These are phyloP conservation scores for Parafenestella ontariensis DNA, from an alignment of 2,329 filamentous ascomycete species.

Conservation along the genomic window DNA sequence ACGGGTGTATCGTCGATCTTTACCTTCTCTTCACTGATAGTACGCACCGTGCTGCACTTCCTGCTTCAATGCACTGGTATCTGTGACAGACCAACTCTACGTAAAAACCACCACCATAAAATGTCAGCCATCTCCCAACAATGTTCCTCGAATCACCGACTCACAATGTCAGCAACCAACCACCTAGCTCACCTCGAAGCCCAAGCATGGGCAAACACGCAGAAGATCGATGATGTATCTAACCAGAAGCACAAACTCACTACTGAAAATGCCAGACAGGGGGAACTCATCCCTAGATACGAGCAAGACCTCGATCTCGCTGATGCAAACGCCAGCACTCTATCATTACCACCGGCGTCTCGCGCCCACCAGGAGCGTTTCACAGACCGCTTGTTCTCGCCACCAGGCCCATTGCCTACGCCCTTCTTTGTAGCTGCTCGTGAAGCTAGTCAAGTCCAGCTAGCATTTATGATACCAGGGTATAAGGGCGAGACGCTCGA, in stretches of 20 bases:
- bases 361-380: no score
- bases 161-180: neutral
- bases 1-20: no score
- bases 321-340: neutral
- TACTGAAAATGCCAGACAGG: neutral
- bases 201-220: neutral
- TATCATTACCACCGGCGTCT: neutral
- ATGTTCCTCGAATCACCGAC: neutral
- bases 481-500: constrained; percentile 5
- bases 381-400: neutral
- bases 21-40: no score
- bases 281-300: constrained; percentile 1
- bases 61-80: neutral
- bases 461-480: constrained; percentile 7
- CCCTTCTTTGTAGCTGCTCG: constrained; percentile 4
- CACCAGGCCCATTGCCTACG: neutral
- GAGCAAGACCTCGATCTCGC: neutral
- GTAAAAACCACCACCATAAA: neutral
- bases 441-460: neutral
- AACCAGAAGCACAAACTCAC: neutral
- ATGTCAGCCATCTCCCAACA: neutral
- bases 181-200: constrained; percentile 2
- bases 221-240: neutral
- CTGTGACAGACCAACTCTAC: neutral
- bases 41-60: neutral